A percentile compares a stretch with the other conserved stretches of the same genome.
Conservation (phyloP, 257 asterid genomes). For the Striga asiatica region DNA sequence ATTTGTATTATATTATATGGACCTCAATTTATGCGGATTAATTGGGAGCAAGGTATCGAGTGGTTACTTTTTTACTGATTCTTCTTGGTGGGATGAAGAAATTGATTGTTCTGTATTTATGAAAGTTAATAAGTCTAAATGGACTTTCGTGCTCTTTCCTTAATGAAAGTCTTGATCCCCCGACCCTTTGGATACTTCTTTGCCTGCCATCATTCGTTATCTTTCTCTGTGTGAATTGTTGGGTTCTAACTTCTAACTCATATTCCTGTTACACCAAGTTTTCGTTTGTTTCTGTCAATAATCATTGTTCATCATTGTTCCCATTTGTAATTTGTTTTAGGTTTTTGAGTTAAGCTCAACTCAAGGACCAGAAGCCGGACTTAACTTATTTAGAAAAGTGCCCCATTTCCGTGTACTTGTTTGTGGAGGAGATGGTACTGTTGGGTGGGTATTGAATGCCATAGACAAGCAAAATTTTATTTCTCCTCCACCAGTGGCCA, state of each 20-base stretch:
- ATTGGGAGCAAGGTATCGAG: too few relatives aligned
- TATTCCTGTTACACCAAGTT: neutral
- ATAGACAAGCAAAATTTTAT: conserved; percentile 82
- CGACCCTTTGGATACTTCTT: neutral
- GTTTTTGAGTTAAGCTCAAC: conserved; percentile 77
- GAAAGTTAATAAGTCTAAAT: neutral
- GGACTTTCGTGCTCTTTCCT: neutral
- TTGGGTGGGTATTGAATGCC: conserved; percentile 90
- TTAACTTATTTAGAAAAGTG: conserved; percentile 68
- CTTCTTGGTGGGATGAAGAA: neutral
- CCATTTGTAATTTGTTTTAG: conserved; percentile 20
- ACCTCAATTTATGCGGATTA: too few relatives aligned
- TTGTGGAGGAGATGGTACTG: conserved; percentile 99
- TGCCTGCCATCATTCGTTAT: neutral
- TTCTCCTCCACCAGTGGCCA: conserved; percentile 99
- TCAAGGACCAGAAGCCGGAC: conserved; percentile 92
- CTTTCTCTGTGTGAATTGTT: neutral
- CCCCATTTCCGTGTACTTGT: conserved; percentile 87
- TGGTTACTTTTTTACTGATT: neutral
- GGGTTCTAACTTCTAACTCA: neutral
- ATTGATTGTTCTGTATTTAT: neutral
- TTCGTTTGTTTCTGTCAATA: conserved; percentile 5
- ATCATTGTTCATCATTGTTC: too few relatives aligned
- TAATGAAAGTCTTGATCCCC: conserved; percentile 5
- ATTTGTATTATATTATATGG: too few relatives aligned